Evolutionary conservation across 495 filamentous ascomycete species (phyloP), one percentile per base, ranked within the genome.

Genomic region (Penicillium alfredii): DNA sequence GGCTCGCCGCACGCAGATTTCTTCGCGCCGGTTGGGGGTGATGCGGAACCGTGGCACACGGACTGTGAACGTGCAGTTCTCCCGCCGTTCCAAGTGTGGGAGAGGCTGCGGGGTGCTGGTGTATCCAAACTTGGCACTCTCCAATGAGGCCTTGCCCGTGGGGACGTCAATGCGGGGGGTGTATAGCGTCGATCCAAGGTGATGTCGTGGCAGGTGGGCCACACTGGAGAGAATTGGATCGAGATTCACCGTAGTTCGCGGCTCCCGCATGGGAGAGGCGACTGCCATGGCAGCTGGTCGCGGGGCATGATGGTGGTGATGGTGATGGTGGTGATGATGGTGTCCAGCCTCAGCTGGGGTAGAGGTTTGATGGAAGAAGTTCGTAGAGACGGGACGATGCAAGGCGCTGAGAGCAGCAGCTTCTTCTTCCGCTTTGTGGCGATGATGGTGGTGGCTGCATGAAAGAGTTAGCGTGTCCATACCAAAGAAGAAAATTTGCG

Each of bases 21-120:
- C 86, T 54, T 88, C 82, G 6, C 88, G 77, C 21, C 80, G 73
- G 4, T 64, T 59, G 1, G 73, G 55, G 10, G 69, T 74, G 16
- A 99, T 72, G 49, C 88, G 85, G 44, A 81, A 76, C 11, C 86
- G 77, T 3, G 88, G 84, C 4, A 97, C 81, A 27, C 88, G 84
- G 33, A 97, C 64, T 4, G 86, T 93, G 46, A 92, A 76, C 0
- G 88, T 94, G 53, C 86, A 94, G 42, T 97, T 97, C 46, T 88
- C 84, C 25, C 86, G 84, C 14, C 76, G 78, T 45, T 87, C 79
- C 47, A 92, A 93, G 7, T 77, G 63, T 3, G 87, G 89, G 4
- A 94, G 63, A 9, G 84, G 84, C 19, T 73, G 76, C 1, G 89
- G 86, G 5, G 73, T 85, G 11, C 74, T 83, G 22, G 71, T 76